Evolutionary conservation across 768 basidiomycete species (phyloP).

Genomic region (Chalciporus pseudorubinellus): DNA sequence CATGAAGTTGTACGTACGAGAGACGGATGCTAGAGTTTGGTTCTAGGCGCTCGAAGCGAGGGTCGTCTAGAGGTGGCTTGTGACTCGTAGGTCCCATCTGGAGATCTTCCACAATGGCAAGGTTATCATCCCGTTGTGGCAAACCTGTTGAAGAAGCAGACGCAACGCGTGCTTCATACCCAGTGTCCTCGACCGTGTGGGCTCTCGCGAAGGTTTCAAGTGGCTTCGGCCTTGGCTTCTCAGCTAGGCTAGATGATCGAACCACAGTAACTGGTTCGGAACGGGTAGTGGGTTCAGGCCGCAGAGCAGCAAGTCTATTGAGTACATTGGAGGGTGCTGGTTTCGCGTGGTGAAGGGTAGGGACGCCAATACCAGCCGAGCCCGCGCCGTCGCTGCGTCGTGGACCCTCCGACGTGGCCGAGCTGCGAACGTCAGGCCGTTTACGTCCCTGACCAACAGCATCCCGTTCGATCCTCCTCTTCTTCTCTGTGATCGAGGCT

Average conservation of each 20-base stretch:
- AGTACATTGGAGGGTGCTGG: constrained; percentile 54
- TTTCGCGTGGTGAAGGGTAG: constrained; percentile 20
- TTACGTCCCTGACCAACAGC: constrained; percentile 20
- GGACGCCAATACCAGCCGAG: constrained; percentile 4
- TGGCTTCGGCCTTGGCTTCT: constrained; percentile 15
- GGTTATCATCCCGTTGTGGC: constrained; percentile 50
- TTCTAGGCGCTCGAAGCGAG: constrained; percentile 74
- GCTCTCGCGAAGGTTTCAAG: constrained; percentile 3
- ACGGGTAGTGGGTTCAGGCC: constrained; percentile 16
- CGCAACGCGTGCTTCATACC: not conserved
- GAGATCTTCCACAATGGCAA: constrained; percentile 75
- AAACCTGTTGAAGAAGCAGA: constrained; percentile 3
- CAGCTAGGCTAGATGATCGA: constrained; percentile 26
- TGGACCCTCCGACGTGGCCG: constrained; percentile 12
- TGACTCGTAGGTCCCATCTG: constrained; percentile 77
- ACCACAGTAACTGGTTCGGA: constrained; percentile 27
- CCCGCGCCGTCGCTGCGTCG: constrained; percentile 12
- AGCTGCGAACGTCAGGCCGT: constrained; percentile 6
- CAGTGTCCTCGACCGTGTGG: constrained; percentile 8
- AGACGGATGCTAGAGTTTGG: constrained; percentile 90
- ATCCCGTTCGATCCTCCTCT: constrained; percentile 43
- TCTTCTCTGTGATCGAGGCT: constrained; percentile 31
- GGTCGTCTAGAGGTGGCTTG: constrained; percentile 67
- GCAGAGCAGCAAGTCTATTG: constrained; percentile 45
- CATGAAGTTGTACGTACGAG: constrained; percentile 48